Base-by-base conservation (phyloP, 805 yeast species). In the Isabelozyma rhagii region DNA sequence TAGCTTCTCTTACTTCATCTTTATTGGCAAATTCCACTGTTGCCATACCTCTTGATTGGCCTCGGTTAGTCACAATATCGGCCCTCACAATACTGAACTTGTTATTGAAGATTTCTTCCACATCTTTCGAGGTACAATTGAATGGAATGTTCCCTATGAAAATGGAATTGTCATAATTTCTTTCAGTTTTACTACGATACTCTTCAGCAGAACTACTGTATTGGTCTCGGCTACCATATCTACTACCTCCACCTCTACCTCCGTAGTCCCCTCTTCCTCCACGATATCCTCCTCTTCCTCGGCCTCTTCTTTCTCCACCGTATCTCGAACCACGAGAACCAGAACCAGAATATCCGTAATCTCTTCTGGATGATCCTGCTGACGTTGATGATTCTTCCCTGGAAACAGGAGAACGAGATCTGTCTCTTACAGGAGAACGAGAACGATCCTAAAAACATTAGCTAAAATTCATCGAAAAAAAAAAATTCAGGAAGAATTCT, bases 1-100 rank as follows among this genome's bases (percentile, higher is more conserved):
- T 89, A 10, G 97, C 97, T 21, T 72, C 76, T 44, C 75, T 77
- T 5, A 89, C 97, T 49, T 83, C 86, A 14, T 79, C 84, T 51
- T 76, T 75, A 50, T 74, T 73, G 10, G 82, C 73, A 60, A 85
- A 92, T 67, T 91, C 97, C 41, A 91, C 97, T 21, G 96, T 89
- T 40, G 92, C 93, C 93, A 86, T 87, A 54, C 96, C 96, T 69
- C 93, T 78, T 62, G 90, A 85, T 60, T 86, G 86, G 49, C 96
- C 96, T 57, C 85, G 81, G 52, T 81, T 78, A 2, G 85, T 83
- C 43, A 90, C 85, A 47, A 92, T 85, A 65, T 91, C 97, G 3
- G 97, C 96, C 55, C 89, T 80, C 17, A 84, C 77, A 47, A 91
- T 86, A 28, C 76, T 79, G 55, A 67, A 71, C 21, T 63, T 62